phyloP scores from a whole-genome alignment of 1,139 yeast species.

The Kazachstania sp. region DNA sequence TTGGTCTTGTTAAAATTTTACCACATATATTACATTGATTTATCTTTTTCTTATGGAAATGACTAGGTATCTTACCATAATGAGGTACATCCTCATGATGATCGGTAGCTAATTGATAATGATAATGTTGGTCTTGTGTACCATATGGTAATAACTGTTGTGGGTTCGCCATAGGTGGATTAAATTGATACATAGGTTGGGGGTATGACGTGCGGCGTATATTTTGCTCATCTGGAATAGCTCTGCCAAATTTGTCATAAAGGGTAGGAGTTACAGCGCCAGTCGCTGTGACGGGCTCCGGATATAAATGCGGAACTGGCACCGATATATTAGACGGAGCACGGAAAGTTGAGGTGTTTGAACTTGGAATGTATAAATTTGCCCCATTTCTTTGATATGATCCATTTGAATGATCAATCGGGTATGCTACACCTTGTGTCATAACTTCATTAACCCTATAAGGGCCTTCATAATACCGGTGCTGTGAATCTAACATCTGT shows the following conservation, averaged over 20 bases:
- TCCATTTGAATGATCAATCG: not conserved
- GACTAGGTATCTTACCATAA: not conserved
- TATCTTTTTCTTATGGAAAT: slow-evolving; percentile 1
- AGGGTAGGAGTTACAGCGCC: not conserved
- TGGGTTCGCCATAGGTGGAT: not conserved
- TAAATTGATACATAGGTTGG: not conserved
- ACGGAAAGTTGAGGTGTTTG: not conserved
- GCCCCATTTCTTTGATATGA: not conserved
- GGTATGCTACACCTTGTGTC: not conserved
- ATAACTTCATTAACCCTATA: not conserved
- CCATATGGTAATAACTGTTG: not conserved
- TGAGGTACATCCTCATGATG: not conserved
- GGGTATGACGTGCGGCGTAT: not conserved
- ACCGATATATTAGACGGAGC: not conserved
- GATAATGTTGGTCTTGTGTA: not conserved
- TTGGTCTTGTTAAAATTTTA: slow-evolving; percentile 69
- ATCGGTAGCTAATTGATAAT: not conserved
- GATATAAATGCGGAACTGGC: not conserved
- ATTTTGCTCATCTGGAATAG: not conserved
- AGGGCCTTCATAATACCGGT: not conserved
- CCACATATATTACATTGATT: slow-evolving; percentile 51
- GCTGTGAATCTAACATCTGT: not conserved
- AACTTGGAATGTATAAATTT: not conserved
- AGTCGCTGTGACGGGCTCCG: not conserved
- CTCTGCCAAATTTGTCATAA: not conserved